Conservation (phyloP, 345 rosid genomes). For the Carallia brachiata region DNA sequence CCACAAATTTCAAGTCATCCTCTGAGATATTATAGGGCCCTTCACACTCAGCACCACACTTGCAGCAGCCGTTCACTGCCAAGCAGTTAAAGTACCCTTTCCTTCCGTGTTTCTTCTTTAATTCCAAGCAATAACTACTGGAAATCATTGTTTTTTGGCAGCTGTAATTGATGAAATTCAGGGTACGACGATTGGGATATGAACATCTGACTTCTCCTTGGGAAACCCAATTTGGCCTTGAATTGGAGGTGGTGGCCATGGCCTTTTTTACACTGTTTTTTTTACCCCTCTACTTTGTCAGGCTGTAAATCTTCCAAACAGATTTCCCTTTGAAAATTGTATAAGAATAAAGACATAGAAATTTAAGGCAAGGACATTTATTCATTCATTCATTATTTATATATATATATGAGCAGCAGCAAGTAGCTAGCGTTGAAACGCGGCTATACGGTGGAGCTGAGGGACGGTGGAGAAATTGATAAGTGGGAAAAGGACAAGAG, state of each 20-base stretch:
- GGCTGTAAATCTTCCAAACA: no score
- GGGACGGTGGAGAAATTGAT: neutral
- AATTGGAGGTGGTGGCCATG: constrained; percentile 18
- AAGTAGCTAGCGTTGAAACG: neutral
- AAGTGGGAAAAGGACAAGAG: neutral
- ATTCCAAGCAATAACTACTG: neutral
- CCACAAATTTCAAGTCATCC: constrained; percentile 24
- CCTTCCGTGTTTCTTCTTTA: neutral
- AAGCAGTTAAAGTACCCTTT: neutral
- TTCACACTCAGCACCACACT: neutral
- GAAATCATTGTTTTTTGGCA: neutral
- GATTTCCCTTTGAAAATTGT: neutral
- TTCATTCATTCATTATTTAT: no score
- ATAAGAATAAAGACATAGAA: neutral
- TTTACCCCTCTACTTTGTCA: neutral
- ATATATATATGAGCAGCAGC: neutral
- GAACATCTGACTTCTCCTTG: neutral
- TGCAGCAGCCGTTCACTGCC: neutral
- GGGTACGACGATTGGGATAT: neutral
- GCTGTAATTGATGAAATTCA: neutral
- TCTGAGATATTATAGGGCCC: neutral
- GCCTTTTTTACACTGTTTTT: neutral
- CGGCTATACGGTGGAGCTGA: constrained; percentile 16
- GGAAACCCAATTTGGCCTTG: constrained; percentile 9
- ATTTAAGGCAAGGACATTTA: no score